Conservation (phyloP, 768 basidiomycete species). For the Ramaria sp. region DNA sequence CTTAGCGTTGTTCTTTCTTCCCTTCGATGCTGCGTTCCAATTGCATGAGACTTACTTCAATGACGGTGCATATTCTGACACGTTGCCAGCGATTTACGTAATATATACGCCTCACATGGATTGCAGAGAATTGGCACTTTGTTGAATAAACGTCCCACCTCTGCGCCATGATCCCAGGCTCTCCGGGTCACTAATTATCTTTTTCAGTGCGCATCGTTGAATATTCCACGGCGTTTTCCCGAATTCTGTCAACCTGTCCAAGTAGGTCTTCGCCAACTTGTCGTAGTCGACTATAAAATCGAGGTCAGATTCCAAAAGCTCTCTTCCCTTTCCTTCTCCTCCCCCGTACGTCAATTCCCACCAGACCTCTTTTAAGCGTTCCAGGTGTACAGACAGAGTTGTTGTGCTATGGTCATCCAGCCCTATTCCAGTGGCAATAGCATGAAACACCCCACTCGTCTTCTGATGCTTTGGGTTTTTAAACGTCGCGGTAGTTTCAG, state of each 20-base stretch:
- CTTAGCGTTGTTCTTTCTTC: no score
- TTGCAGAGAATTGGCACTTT: no score
- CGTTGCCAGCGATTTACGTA: no score
- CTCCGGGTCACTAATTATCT: background rate
- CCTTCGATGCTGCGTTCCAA: background rate
- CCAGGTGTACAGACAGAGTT: background rate
- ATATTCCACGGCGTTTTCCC: conserved; percentile 18
- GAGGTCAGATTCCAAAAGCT: conserved; percentile 15
- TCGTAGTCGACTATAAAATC: conserved; percentile 19
- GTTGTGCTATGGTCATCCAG: background rate
- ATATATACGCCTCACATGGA: no score
- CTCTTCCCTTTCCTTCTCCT: conserved; percentile 11
- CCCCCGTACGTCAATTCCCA: conserved; percentile 18
- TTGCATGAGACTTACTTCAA: no score
- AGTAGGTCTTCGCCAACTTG: conserved; percentile 14
- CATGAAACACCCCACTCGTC: conserved; percentile 21
- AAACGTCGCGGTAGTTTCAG: conserved; percentile 14
- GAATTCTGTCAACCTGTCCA: conserved; percentile 17
- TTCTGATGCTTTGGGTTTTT: conserved; percentile 22
- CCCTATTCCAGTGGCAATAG: conserved; percentile 20
- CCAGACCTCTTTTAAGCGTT: conserved; percentile 19
- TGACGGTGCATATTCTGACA: no score
- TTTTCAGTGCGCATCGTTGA: conserved; percentile 15
- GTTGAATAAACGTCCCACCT: no score
- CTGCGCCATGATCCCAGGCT: no score